phyloP scores from a whole-genome alignment of 768 basidiomycete genomes.

The Agaricus blazei region DNA sequence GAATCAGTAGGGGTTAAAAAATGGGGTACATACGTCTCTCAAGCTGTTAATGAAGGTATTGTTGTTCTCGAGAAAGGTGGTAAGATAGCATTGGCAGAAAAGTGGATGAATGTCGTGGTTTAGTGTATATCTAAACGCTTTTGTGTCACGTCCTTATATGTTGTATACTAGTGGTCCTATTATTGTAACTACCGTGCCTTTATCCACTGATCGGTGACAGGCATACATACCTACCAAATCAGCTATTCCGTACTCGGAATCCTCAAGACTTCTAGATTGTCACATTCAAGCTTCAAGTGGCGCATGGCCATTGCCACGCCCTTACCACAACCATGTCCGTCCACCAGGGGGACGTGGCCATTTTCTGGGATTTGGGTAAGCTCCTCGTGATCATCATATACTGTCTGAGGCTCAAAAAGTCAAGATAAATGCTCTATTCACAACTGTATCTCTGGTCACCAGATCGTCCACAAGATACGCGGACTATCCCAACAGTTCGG shows the following conservation, averaged over 20 bases:
- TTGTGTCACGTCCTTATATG: too few relatives aligned
- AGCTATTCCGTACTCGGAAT: background rate
- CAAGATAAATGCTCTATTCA: conserved; percentile 1
- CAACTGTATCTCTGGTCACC: background rate
- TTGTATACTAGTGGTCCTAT: too few relatives aligned
- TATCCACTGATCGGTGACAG: background rate
- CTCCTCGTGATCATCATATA: background rate
- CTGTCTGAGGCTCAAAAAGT: background rate
- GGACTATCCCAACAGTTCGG: conserved; percentile 1
- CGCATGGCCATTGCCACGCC: background rate
- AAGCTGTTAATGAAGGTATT: conserved; percentile 10
- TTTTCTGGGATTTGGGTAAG: conserved; percentile 8
- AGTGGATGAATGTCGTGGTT: conserved; percentile 3
- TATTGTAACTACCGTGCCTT: background rate
- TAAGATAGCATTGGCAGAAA: conserved; percentile 7
- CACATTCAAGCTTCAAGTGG: background rate
- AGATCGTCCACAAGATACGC: conserved; percentile 5
- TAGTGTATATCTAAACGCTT: too few relatives aligned
- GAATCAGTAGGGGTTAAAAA: conserved; percentile 9
- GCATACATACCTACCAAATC: too few relatives aligned
- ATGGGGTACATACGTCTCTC: conserved; percentile 5
- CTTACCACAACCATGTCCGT: background rate
- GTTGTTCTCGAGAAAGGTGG: background rate
- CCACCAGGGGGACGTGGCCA: conserved; percentile 1
- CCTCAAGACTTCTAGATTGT: too few relatives aligned